Conservation (phyloP, 345 rosid genomes). For the Murraya koenigii region DNA sequence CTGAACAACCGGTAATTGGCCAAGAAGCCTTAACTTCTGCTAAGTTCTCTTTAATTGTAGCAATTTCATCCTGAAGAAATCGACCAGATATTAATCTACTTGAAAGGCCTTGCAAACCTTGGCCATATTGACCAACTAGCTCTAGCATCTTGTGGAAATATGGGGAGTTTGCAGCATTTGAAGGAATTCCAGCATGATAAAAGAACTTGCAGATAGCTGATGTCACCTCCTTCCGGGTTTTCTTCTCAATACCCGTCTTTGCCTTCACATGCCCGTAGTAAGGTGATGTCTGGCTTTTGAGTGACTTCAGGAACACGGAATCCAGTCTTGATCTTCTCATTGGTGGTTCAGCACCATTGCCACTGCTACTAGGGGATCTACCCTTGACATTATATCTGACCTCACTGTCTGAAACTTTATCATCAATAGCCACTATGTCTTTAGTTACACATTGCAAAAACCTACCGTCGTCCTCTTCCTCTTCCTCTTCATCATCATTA, state of each 20-base stretch:
- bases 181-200: conserved; percentile 55
- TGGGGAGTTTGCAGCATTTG: conserved; percentile 48
- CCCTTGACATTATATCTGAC: conserved; percentile 40
- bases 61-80: conserved; percentile 52
- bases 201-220: conserved; percentile 61
- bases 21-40: conserved; percentile 49
- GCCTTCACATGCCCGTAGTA: conserved; percentile 37
- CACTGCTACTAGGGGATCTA: conserved; percentile 37
- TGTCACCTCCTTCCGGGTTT: conserved; percentile 46
- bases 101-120: conserved; percentile 44
- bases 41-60: conserved; percentile 39
- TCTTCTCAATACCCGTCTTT: conserved; percentile 33
- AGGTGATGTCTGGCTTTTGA: conserved; percentile 38
- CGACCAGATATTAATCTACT: conserved; percentile 43
- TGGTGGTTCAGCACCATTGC: conserved; percentile 43
- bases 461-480: conserved; percentile 44
- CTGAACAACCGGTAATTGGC: conserved; percentile 49
- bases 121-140: conserved; percentile 50
- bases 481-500: conserved; percentile 55
- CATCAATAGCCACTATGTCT: conserved; percentile 42
- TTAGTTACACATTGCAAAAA: conserved; percentile 38
- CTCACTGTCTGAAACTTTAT: conserved; percentile 46
- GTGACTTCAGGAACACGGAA: conserved; percentile 40
- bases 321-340: conserved; percentile 51
- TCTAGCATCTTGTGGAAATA: conserved; percentile 61